A percentile compares a stretch with the other conserved stretches of the same genome.
These are phyloP conservation scores for Lecanosticta acicola DNA, from an alignment of 2,329 filamentous ascomycete genomes.

Conservation along the genomic window DNA sequence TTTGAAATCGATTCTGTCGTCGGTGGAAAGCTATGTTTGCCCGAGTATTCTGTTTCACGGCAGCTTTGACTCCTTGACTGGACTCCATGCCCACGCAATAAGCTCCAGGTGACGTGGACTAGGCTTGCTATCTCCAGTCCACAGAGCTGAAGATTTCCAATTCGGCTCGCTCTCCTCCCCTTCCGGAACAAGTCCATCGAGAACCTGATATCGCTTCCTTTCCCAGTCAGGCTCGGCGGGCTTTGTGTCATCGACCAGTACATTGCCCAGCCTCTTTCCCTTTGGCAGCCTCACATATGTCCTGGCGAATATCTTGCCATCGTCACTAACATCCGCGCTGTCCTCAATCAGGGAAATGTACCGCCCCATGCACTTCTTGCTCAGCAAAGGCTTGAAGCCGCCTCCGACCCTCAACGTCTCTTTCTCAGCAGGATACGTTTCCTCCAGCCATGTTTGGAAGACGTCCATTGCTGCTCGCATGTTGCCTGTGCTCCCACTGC, in stretches of 20 bases:
- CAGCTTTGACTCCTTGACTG: constrained; percentile 23
- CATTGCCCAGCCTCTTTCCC: constrained; percentile 28
- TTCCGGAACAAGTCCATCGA: constrained; percentile 21
- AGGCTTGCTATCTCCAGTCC: constrained; percentile 18
- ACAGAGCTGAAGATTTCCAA: constrained; percentile 22
- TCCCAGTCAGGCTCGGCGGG: constrained; percentile 29
- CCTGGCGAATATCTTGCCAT: constrained; percentile 22
- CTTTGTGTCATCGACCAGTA: constrained; percentile 26
- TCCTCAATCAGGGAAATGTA: constrained; percentile 18
- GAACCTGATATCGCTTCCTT: constrained; percentile 21
- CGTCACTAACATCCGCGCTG: constrained; percentile 10
- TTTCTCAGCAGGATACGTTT: constrained; percentile 26
- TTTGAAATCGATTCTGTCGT: too few species aligned
- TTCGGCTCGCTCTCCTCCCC: constrained; percentile 19
- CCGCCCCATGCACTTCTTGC: constrained; percentile 21
- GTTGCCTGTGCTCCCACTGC: constrained; percentile 13
- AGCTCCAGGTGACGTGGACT: constrained; percentile 22
- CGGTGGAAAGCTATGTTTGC: neutral
- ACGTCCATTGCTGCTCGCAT: constrained; percentile 26
- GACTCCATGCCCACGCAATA: constrained; percentile 31
- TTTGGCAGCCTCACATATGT: constrained; percentile 23
- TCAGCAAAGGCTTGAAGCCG: constrained; percentile 29
- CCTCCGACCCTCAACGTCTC: constrained; percentile 17
- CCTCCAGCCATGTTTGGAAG: constrained; percentile 28
- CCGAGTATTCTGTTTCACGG: neutral